These are phyloP conservation scores for Podospora didyma DNA, from an alignment of 495 filamentous ascomycete species.

Conservation along the genomic window DNA sequence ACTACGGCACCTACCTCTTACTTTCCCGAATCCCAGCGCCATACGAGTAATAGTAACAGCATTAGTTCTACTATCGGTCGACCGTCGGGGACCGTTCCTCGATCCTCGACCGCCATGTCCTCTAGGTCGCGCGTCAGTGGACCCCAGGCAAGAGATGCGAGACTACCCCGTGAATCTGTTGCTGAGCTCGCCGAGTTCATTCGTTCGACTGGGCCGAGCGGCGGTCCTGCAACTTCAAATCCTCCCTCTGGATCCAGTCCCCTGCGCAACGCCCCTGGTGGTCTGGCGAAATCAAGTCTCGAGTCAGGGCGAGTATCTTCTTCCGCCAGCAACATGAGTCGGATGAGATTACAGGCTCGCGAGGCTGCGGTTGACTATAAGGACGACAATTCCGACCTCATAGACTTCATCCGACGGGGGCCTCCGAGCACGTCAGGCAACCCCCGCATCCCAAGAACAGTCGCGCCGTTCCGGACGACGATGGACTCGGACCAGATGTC, in stretches of 20 bases:
- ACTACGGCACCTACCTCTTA: conserved; percentile 34
- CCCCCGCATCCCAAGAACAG: conserved; percentile 73
- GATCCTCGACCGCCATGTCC: conserved; percentile 23
- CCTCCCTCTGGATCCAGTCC: conserved; percentile 4
- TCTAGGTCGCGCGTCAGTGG: conserved; percentile 31
- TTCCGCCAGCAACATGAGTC: conserved; percentile 27
- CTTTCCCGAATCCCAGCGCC: conserved; percentile 30
- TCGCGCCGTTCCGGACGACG: conserved; percentile 80
- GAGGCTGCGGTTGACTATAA: conserved; percentile 57
- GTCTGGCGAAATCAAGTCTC: conserved; percentile 24
- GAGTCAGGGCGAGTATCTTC: conserved; percentile 25
- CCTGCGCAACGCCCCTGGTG: conserved; percentile 21
- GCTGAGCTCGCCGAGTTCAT: conserved; percentile 84
- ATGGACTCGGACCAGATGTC: conserved; percentile 78
- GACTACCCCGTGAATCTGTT: conserved; percentile 58
- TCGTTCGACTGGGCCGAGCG: conserved; percentile 69
- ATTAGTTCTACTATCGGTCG: conserved; percentile 11
- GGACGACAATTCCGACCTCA: conserved; percentile 75
- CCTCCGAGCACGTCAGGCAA: conserved; percentile 50
- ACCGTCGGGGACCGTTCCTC: conserved; percentile 19
- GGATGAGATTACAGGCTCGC: conserved; percentile 63
- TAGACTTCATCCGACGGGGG: conserved; percentile 89
- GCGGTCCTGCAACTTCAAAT: conserved; percentile 23
- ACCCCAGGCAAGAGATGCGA: conserved; percentile 63
- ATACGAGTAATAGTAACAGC: conserved; percentile 14